Base-by-base conservation (phyloP, 2,329 filamentous ascomycete genomes). In the Aspergillus cejpii region DNA sequence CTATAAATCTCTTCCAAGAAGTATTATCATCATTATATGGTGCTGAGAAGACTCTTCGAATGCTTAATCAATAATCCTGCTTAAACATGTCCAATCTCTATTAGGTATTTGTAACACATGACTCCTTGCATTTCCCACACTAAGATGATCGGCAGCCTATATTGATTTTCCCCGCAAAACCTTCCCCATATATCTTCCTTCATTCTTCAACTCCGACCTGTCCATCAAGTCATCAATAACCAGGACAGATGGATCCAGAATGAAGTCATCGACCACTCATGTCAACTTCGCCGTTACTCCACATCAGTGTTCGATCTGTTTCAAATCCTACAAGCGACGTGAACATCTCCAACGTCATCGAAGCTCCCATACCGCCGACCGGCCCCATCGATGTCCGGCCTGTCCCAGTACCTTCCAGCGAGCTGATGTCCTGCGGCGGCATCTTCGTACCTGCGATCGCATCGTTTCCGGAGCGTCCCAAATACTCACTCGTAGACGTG, bases 301-400 rank as follows among this genome's bases (percentile, higher is more conserved):
- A 6, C 23, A 63, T 43, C 57, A 58, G 38, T 67, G 64, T 43
- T 50, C 56, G 4, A 44, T 61, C 24, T 68, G 66, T 41, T 55
- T 43, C 36, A 68, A 63, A 44, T 54, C 54, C 5, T 68, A 67
- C 55, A 68, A 67, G 50, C 54, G 65, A 17, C 59, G 62, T 5
- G 65, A 68, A 43, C 66, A 68, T 47, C 50, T 68, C 2, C 57
- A 62, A 34, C 64, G 66, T 20, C 66, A 68, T 43, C 55, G 52
- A 26, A 51, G 49, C 29, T 59, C 65, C 6, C 66, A 68, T 47
- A 60, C 56, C 2, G 47, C 55, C 2, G 58, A 62, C 23, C 59
- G 64, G 3, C 65, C 64, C 7, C 58, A 65, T 42, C 51, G 52
- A 26, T 68, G 66, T 49, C 44, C 49, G 6, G 45, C 54, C 1